Percentiles rank a stretch among this genome's conserved stretches.
Conservation (phyloP, 805 yeast species). For the Ogataea trehaloabstinens region DNA sequence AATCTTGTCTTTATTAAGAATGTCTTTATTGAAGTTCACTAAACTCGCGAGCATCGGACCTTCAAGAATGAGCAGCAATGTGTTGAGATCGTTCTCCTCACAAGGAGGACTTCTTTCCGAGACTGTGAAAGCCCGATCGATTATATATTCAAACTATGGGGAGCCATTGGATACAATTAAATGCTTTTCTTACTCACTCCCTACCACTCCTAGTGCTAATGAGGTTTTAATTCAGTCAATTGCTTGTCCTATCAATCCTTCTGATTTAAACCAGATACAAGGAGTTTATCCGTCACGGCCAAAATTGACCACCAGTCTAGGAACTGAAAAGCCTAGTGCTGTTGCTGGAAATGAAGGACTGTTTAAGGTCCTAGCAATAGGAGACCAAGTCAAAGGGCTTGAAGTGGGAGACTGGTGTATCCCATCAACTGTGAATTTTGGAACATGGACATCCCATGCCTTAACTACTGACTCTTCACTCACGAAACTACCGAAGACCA, state of each 20-base stretch:
- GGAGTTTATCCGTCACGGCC: constrained; percentile 87
- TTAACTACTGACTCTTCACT: constrained; percentile 51
- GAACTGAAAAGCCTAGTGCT: constrained; percentile 64
- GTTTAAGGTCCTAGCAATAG: constrained; percentile 77
- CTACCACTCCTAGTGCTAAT: constrained; percentile 38
- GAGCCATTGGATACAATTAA: constrained; percentile 55
- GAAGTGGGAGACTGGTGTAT: constrained; percentile 83
- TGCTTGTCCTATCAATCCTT: constrained; percentile 87
- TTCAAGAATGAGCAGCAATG: neutral
- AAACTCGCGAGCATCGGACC: neutral
- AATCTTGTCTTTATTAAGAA: neutral
- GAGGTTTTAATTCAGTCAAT: constrained; percentile 63
- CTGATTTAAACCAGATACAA: constrained; percentile 81
- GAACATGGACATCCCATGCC: constrained; percentile 91
- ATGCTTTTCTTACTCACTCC: constrained; percentile 51
- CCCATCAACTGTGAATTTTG: constrained; percentile 74
- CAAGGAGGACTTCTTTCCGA: constrained; percentile 1
- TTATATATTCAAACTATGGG: constrained; percentile 68
- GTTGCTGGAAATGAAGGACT: constrained; percentile 95
- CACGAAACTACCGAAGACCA: constrained; percentile 55
- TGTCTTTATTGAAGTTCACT: neutral
- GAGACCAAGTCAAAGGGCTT: constrained; percentile 47
- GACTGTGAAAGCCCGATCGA: constrained; percentile 49
- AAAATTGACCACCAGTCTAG: constrained; percentile 49
- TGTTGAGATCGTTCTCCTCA: constrained; percentile 8